phyloP scores from a whole-genome alignment of 495 filamentous ascomycete species.

The Letharia lupina region DNA sequence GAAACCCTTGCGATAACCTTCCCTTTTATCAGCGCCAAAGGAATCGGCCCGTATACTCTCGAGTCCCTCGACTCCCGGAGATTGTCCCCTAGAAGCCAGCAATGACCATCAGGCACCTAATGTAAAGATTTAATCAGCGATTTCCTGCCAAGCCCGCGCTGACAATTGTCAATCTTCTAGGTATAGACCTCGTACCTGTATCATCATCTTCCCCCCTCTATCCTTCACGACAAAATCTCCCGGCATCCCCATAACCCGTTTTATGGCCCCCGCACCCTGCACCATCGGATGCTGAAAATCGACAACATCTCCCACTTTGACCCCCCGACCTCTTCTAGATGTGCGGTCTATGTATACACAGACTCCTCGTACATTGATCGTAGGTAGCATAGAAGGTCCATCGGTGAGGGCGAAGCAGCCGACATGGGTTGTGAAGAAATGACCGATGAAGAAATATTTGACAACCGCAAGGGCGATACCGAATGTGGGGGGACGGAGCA shows the following conservation, averaged over 20 bases:
- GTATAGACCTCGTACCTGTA: conserved; percentile 50
- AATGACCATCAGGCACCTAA: conserved; percentile 82
- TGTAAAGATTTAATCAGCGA: neutral
- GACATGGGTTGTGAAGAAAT: conserved; percentile 52
- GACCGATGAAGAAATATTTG: conserved; percentile 42
- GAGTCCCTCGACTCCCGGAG: conserved; percentile 75
- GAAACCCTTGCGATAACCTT: conserved; percentile 67
- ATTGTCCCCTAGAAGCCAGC: conserved; percentile 84
- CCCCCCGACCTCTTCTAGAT: conserved; percentile 56
- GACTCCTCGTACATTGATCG: conserved; percentile 56
- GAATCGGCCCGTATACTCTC: conserved; percentile 73
- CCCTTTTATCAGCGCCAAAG: conserved; percentile 73
- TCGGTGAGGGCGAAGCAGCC: conserved; percentile 43
- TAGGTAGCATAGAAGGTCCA: conserved; percentile 77
- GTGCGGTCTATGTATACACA: conserved; percentile 56
- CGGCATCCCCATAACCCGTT: conserved; percentile 77
- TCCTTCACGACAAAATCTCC: conserved; percentile 83
- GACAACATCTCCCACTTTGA: conserved; percentile 77
- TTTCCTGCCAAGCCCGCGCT: neutral
- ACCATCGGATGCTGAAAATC: conserved; percentile 65
- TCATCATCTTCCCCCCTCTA: conserved; percentile 50
- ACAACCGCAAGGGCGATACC: neutral
- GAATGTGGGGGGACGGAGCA: neutral
- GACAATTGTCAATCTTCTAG: neutral
- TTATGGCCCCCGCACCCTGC: conserved; percentile 53